Percentiles rank a stretch among this genome's conserved stretches.
Evolutionary conservation across 2,329 filamentous ascomycete species (phyloP).

Genomic region (Allantophomopsis cytisporea): DNA sequence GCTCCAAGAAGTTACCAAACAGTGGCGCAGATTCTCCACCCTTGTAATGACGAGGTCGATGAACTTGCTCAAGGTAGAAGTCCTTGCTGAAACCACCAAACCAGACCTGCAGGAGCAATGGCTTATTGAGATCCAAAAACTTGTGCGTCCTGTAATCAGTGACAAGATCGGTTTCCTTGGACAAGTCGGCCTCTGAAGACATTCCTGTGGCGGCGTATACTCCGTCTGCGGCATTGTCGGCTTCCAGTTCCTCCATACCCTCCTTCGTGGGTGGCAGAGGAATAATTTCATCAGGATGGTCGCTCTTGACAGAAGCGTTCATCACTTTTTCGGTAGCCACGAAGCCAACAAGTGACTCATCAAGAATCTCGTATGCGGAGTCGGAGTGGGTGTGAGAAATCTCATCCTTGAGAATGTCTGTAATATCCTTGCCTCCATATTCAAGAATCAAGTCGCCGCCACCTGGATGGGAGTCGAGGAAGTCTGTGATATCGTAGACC

Average conservation of each 20-base stretch:
- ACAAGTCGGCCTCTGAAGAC: slow-evolving; percentile 77
- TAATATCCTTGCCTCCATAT: slow-evolving; percentile 79
- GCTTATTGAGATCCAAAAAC: slow-evolving; percentile 79
- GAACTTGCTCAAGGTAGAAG: slow-evolving; percentile 96
- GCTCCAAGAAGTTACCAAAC: slow-evolving; percentile 97
- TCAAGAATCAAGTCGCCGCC: slow-evolving; percentile 80
- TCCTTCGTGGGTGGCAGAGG: slow-evolving; percentile 34
- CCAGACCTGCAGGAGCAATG: slow-evolving; percentile 82
- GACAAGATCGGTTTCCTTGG: slow-evolving; percentile 64
- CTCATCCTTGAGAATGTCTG: slow-evolving; percentile 68
- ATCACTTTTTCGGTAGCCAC: slow-evolving; percentile 39
- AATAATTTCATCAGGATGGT: slow-evolving; percentile 26
- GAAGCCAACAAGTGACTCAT: slow-evolving; percentile 77
- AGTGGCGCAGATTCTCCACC: slow-evolving; percentile 84
- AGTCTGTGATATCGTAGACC: slow-evolving; percentile 91
- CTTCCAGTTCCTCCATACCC: slow-evolving; percentile 31
- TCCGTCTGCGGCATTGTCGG: slow-evolving; percentile 17
- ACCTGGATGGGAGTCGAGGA: slow-evolving; percentile 81
- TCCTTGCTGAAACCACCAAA: slow-evolving; percentile 76
- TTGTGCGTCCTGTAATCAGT: slow-evolving; percentile 81
- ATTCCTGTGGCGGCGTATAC: slow-evolving; percentile 63
- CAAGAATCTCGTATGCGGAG: slow-evolving; percentile 87
- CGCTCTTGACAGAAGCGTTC: slow-evolving; percentile 21
- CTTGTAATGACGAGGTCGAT: slow-evolving; percentile 90
- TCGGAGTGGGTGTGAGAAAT: slow-evolving; percentile 79